Conservation (phyloP, 2,329 filamentous ascomycete genomes). For the Colletotrichum eremochloae region DNA sequence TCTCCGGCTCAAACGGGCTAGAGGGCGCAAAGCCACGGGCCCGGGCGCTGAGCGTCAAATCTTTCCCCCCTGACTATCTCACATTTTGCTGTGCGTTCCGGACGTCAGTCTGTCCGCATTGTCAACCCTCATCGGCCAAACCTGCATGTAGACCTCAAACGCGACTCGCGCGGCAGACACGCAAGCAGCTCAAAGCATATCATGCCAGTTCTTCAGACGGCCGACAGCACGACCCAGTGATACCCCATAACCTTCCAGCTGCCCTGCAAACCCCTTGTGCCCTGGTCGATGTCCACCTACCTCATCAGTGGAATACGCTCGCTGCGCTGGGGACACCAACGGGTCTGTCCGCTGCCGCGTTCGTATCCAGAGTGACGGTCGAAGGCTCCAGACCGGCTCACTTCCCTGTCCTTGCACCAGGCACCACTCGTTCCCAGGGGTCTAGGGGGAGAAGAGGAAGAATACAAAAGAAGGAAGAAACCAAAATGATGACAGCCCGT, state of each 20-base stretch:
- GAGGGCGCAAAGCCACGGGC: not conserved
- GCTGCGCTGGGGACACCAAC: slow-evolving; percentile 23
- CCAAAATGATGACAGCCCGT: not conserved
- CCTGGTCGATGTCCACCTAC: not conserved
- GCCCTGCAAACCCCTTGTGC: not conserved
- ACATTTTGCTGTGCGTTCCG: slow-evolving; percentile 20
- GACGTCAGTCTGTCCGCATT: not conserved
- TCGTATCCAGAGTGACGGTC: slow-evolving; percentile 39
- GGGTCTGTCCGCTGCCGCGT: slow-evolving; percentile 21
- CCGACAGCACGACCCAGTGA: not conserved
- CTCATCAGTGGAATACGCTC: slow-evolving; percentile 30
- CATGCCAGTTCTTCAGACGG: slow-evolving; percentile 26
- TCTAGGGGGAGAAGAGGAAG: not conserved
- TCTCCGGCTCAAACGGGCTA: slow-evolving; percentile 6
- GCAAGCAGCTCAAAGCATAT: slow-evolving; percentile 17
- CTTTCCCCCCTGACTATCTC: slow-evolving; percentile 6
- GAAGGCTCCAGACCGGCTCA: slow-evolving; percentile 25
- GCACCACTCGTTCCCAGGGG: slow-evolving; percentile 19
- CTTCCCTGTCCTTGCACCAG: slow-evolving; percentile 21
- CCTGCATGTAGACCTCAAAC: slow-evolving; percentile 23
- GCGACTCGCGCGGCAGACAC: slow-evolving; percentile 27
- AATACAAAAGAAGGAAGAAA: not conserved
- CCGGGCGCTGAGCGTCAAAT: not conserved
- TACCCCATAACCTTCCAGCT: not conserved
- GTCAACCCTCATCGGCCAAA: not conserved